A percentile compares a stretch with the other conserved stretches of the same genome.
Conservation (phyloP, 192 early-diverging fungal species). For the Mortierella alpina region DNA sequence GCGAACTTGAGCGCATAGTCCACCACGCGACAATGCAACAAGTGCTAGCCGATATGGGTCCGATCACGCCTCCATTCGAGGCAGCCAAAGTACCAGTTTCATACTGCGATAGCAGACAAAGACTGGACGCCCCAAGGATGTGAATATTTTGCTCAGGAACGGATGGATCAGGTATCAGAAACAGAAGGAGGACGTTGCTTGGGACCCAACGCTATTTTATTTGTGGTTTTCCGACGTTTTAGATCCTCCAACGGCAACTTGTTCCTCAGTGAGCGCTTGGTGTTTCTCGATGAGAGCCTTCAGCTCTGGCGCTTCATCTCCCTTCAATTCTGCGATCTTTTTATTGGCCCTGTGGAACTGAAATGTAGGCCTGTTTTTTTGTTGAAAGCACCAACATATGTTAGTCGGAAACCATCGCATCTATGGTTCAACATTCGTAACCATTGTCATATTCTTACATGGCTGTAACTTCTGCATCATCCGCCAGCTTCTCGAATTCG, state of each 20-base stretch:
- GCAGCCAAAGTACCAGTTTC: too few relatives aligned
- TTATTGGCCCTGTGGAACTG: background rate
- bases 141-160: too few relatives aligned
- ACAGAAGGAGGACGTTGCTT: too few relatives aligned
- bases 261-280: background rate
- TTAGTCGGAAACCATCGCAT: background rate
- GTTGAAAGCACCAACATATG: background rate
- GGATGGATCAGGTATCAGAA: too few relatives aligned
- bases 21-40: too few relatives aligned
- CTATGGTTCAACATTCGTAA: background rate
- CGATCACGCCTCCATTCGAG: too few relatives aligned
- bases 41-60: too few relatives aligned
- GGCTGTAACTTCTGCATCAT: background rate
- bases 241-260: background rate
- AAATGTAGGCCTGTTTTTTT: background rate
- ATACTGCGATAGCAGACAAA: too few relatives aligned
- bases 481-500: background rate
- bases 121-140: too few relatives aligned
- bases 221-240: background rate
- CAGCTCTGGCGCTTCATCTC: background rate
- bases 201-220: too few relatives aligned
- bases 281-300: background rate
- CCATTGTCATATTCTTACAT: background rate
- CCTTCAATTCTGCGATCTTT: slow-evolving; percentile 1
- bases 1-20: too few relatives aligned